A percentile compares a stretch with the other conserved stretches of the same genome.
Conservation (phyloP, 2,329 filamentous ascomycete genomes). For the Clonostachys sp. region DNA sequence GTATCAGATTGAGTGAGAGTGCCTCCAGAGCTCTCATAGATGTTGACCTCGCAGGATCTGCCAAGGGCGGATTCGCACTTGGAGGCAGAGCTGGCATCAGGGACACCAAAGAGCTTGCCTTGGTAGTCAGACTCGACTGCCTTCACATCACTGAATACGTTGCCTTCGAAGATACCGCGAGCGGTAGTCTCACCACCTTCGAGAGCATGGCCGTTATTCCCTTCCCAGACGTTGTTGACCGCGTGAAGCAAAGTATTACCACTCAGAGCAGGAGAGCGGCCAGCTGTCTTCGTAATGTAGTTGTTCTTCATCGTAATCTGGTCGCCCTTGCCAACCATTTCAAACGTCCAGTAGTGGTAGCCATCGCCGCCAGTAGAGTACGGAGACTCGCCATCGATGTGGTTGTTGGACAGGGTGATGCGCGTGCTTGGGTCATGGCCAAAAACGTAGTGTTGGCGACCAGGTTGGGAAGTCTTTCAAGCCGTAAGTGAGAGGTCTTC, state of each 20-base stretch:
- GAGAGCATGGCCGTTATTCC: slow-evolving; percentile 52
- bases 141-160: slow-evolving; percentile 50
- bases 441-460: background rate
- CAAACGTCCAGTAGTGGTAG: slow-evolving; percentile 24
- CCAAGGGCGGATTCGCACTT: slow-evolving; percentile 1
- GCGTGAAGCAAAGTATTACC: slow-evolving; percentile 53
- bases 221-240: slow-evolving; percentile 59
- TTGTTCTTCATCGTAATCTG: slow-evolving; percentile 6
- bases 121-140: slow-evolving; percentile 19
- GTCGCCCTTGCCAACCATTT: slow-evolving; percentile 19
- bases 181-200: slow-evolving; percentile 36
- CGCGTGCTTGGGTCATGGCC: slow-evolving; percentile 39
- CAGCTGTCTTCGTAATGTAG: slow-evolving; percentile 42
- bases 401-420: slow-evolving; percentile 56
- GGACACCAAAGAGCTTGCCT: slow-evolving; percentile 6
- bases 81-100: slow-evolving; percentile 11
- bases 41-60: slow-evolving; percentile 7
- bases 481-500: background rate
- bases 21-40: slow-evolving; percentile 31
- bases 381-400: slow-evolving; percentile 49
- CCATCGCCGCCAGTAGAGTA: slow-evolving; percentile 22
- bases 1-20: slow-evolving; percentile 34
- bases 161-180: slow-evolving; percentile 55
- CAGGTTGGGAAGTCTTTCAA: slow-evolving; percentile 17
- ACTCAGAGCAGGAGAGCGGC: slow-evolving; percentile 51